Conservation (phyloP, 2,329 filamentous ascomycete species). For the Ceratocystis albifundus region DNA sequence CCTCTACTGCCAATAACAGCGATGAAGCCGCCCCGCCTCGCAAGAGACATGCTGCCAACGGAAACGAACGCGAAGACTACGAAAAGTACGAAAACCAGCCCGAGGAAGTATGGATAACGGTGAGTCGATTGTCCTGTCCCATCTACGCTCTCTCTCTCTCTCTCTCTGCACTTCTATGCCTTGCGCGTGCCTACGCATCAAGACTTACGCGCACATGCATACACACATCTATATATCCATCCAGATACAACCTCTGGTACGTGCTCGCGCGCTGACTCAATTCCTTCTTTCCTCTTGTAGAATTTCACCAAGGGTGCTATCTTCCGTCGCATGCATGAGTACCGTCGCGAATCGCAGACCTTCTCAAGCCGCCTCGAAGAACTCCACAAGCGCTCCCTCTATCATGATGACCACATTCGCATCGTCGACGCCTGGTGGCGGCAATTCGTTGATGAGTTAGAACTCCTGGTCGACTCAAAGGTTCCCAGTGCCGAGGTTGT, state of each 20-base stretch:
- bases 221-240: no score
- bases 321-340: constrained; percentile 93
- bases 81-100: constrained; percentile 44
- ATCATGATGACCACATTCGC: constrained; percentile 88
- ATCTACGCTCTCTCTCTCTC: no score
- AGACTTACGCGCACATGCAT: no score
- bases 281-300: constrained; percentile 36
- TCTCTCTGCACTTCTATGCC: neutral
- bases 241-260: no score
- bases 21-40: constrained; percentile 79
- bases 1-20: constrained; percentile 52
- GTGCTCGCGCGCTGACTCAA: constrained; percentile 28
- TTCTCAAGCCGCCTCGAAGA: constrained; percentile 73
- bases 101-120: constrained; percentile 53
- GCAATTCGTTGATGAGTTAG: constrained; percentile 37
- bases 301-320: constrained; percentile 94
- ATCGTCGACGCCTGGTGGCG: constrained; percentile 88
- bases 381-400: constrained; percentile 60
- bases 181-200: no score
- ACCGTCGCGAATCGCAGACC: constrained; percentile 77
- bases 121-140: constrained; percentile 36
- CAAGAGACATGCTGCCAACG: constrained; percentile 87
- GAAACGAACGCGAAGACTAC: constrained; percentile 47
- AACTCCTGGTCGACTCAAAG: constrained; percentile 15
- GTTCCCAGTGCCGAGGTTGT: constrained; percentile 6